Conservation (phyloP, 2,329 filamentous ascomycete species). For the Capronia epimyces region DNA sequence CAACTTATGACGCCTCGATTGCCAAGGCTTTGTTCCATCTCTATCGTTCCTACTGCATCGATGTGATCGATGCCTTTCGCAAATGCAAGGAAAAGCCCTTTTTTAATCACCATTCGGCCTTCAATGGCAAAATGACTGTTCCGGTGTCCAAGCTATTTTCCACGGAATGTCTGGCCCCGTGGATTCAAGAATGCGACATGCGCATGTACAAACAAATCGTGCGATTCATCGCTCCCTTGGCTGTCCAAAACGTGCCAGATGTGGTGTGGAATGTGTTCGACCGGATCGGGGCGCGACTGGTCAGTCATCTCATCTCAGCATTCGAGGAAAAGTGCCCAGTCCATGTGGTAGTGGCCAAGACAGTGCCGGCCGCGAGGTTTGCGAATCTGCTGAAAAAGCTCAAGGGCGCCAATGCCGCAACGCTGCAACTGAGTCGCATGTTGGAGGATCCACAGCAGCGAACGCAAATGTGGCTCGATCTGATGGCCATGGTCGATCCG, state of each 20-base stretch:
- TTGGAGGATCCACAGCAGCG: conserved; percentile 82
- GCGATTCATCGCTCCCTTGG: conserved; percentile 79
- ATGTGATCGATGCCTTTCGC: conserved; percentile 87
- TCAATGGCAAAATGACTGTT: conserved; percentile 93
- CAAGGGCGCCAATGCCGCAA: conserved; percentile 84
- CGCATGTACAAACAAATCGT: conserved; percentile 97
- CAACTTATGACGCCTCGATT: conserved; percentile 76
- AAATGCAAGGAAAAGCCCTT: conserved; percentile 97
- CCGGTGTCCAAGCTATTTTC: conserved; percentile 90
- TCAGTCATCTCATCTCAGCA: conserved; percentile 73
- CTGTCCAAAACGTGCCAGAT: conserved; percentile 84
- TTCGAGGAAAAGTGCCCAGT: conserved; percentile 78
- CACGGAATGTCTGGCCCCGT: conserved; percentile 72
- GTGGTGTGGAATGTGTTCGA: conserved; percentile 79
- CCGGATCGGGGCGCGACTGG: conserved; percentile 76
- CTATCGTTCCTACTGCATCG: conserved; percentile 92
- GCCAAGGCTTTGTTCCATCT: conserved; percentile 79
- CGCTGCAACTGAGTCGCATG: conserved; percentile 90
- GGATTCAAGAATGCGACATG: conserved; percentile 95
- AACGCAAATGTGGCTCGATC: conserved; percentile 93
- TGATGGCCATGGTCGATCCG: conserved; percentile 60
- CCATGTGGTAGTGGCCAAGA: conserved; percentile 80
- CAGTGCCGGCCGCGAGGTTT: conserved; percentile 83
- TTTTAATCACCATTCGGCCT: conserved; percentile 88
- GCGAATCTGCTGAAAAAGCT: conserved; percentile 79